These are phyloP conservation scores for Aspergillus niger DNA, from an alignment of 2,329 filamentous ascomycete genomes.

Conservation along the genomic window DNA sequence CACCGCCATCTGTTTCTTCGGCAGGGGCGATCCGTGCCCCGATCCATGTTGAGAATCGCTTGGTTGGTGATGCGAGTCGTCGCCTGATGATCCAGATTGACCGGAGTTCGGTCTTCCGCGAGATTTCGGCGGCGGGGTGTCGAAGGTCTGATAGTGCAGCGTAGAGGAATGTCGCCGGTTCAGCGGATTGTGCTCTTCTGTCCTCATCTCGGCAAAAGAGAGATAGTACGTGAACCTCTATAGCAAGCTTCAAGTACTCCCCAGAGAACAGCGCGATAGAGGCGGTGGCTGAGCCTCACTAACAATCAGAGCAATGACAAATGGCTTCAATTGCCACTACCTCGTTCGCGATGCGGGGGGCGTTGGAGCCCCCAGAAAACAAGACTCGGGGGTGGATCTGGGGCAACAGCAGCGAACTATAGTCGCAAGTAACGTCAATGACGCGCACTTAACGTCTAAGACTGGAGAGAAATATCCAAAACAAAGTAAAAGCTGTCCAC, in stretches of 20 bases:
- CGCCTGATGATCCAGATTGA: slow-evolving; percentile 43
- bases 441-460: not conserved
- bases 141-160: slow-evolving; percentile 52
- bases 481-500: not conserved
- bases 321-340: slow-evolving; percentile 7
- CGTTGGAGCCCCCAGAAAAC: slow-evolving; percentile 9
- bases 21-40: slow-evolving; percentile 66
- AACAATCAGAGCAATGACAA: not conserved
- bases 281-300: not conserved
- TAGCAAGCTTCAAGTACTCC: not conserved
- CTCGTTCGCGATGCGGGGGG: slow-evolving; percentile 11
- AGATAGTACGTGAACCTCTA: no score
- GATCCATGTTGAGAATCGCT: slow-evolving; percentile 28
- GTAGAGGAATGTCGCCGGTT: slow-evolving; percentile 46
- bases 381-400: not conserved
- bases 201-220: slow-evolving; percentile 26
- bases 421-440: not conserved
- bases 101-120: slow-evolving; percentile 48
- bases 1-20: slow-evolving; percentile 77
- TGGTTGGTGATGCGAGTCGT: slow-evolving; percentile 28
- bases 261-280: not conserved
- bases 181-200: slow-evolving; percentile 33
- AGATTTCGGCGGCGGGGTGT: slow-evolving; percentile 50
- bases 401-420: not conserved
- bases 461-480: not conserved